Base-by-base conservation (phyloP, 352 stramenopile species). In the Thalassiosira mediterranea region DNA sequence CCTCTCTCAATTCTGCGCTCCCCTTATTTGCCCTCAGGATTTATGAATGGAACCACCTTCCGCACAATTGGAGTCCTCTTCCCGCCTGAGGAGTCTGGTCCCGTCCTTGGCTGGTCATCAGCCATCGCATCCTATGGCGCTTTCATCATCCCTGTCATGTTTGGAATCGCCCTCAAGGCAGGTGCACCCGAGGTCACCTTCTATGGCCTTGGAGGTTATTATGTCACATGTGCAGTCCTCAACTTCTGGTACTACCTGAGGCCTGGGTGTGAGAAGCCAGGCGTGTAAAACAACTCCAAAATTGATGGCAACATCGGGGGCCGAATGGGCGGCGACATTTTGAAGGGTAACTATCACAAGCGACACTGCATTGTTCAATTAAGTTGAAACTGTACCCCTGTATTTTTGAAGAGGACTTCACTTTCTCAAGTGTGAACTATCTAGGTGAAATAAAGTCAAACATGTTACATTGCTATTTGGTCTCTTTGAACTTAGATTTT, bases 221-320 rank as follows among this genome's bases (percentile, higher is more conserved):
- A 77, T 25, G 38, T 77, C 38, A 67, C 68, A 51, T 77, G 68
- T 13, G 61, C 28, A 21, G 2, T 77, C 8, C 13, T 77, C 3
- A 77, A 77, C 42, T 77, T 77, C 25, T 77, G 59, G 59, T 77
- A 77, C 42, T 77, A 77, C 47, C 11, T 77, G 21, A 10, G 68
- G 2, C 68, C 68, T 60, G 60, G 60, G 13, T 66, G 54, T 19
- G 56, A 75, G n/a, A 69, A 75, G 42, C 60, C 60, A 10, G 52
- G 52, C 32, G 52, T 61, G 15, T 61, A 61, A 13, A 44, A n/a
- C 10, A 44, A 44, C n/a, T n/a, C n/a, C n/a, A n/a, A n/a, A n/a
- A n/a, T n/a, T n/a, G n/a, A n/a, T n/a, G n/a, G n/a, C n/a, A n/a
- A n/a, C n/a, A n/a, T n/a, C n/a, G n/a, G n/a, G n/a, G n/a, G n/a